phyloP scores from a whole-genome alignment of 2,329 filamentous ascomycete species.

The Incumbomyces lentus region DNA sequence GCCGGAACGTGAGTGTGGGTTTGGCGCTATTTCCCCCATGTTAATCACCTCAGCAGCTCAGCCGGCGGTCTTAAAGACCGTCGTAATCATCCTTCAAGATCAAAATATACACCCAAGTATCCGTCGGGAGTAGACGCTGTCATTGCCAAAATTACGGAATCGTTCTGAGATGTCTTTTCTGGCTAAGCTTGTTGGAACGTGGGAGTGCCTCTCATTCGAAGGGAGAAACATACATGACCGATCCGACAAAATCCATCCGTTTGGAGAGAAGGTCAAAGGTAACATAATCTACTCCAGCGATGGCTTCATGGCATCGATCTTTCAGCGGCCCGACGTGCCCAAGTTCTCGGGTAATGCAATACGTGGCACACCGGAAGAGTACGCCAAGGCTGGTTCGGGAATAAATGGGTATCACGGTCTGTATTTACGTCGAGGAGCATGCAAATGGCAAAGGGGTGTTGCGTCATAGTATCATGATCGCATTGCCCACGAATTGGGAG shows the following conservation, averaged over 20 bases:
- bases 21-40: no score
- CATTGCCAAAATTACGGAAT: neutral
- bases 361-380: constrained; percentile 7
- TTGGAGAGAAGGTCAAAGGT: constrained; percentile 11
- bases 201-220: constrained; percentile 11
- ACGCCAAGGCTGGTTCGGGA: constrained; percentile 8
- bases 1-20: no score
- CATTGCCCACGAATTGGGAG: no score
- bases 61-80: no score
- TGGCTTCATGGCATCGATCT: constrained; percentile 14
- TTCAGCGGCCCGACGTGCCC: constrained; percentile 8
- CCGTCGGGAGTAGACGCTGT: no score
- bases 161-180: neutral
- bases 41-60: no score
- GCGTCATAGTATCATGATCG: no score
- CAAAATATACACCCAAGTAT: no score
- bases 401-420: no score
- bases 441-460: no score
- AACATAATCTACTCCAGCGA: constrained; percentile 14
- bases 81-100: no score
- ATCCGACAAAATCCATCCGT: constrained; percentile 11
- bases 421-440: no score
- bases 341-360: constrained; percentile 7
- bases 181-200: constrained; percentile 3
- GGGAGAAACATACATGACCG: constrained; percentile 6